phyloP scores from a whole-genome alignment of 2,329 filamentous ascomycete genomes.

The Trichoderma pleuroti region DNA sequence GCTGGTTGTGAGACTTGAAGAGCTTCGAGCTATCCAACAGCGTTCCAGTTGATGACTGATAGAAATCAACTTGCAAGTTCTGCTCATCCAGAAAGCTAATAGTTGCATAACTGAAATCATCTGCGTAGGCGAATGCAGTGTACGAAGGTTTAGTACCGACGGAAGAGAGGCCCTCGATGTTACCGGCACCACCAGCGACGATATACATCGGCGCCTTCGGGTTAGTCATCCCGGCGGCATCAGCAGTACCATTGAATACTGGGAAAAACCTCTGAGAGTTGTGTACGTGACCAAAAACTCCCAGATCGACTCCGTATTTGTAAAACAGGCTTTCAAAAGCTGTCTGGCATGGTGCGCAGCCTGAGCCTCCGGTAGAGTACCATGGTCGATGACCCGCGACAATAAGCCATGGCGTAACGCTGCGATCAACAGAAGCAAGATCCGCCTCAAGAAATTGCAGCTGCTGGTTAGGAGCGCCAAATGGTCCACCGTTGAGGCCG shows the following conservation, averaged over 20 bases:
- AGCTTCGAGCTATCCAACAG: slow-evolving; percentile 46
- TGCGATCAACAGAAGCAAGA: slow-evolving; percentile 53
- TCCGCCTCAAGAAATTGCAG: slow-evolving; percentile 53
- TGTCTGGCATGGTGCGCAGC: slow-evolving; percentile 45
- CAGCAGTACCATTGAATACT: slow-evolving; percentile 34
- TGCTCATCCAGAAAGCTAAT: slow-evolving; percentile 45
- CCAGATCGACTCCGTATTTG: slow-evolving; percentile 55
- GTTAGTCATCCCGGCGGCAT: slow-evolving; percentile 38
- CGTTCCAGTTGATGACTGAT: slow-evolving; percentile 45
- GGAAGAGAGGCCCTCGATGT: slow-evolving; percentile 49
- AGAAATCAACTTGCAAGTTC: slow-evolving; percentile 49
- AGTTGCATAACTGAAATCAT: slow-evolving; percentile 51
- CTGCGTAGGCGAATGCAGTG: slow-evolving; percentile 48
- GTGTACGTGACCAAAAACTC: slow-evolving; percentile 56
- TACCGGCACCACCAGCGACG: slow-evolving; percentile 55
- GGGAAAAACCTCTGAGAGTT: slow-evolving; percentile 53
- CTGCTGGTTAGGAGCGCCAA: slow-evolving; percentile 48
- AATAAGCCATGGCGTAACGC: slow-evolving; percentile 46
- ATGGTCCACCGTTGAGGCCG: slow-evolving; percentile 46
- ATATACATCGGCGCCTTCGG: slow-evolving; percentile 30
- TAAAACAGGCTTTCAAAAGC: slow-evolving; percentile 54
- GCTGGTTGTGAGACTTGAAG: slow-evolving; percentile 45
- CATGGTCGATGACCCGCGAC: slow-evolving; percentile 42
- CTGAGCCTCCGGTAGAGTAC: slow-evolving; percentile 40
- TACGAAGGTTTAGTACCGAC: slow-evolving; percentile 41